These are phyloP conservation scores for Neurospora sp. DNA, from an alignment of 495 filamentous ascomycete species.

Conservation along the genomic window DNA sequence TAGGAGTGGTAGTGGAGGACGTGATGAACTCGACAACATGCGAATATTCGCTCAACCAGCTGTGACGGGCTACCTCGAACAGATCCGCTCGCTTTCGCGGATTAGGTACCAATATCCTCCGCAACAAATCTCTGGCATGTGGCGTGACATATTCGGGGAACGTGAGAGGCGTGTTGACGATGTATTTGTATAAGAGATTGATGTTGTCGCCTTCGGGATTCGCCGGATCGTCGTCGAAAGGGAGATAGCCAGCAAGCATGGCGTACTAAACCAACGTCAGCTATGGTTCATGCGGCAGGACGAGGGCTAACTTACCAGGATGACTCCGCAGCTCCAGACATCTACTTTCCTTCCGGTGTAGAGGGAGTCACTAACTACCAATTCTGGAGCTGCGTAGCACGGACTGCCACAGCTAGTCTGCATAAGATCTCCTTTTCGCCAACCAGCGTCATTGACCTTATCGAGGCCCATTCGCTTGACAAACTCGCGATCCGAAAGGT, in stretches of 20 bases:
- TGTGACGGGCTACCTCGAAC: conserved; percentile 95
- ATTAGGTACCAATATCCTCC: conserved; percentile 92
- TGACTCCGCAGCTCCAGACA: conserved; percentile 98
- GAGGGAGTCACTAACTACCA: conserved; percentile 93
- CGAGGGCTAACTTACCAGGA: conserved; percentile 61
- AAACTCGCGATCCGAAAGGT: conserved; percentile 72
- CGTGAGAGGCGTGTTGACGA: conserved; percentile 91
- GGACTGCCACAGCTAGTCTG: conserved; percentile 76
- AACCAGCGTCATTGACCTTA: conserved; percentile 44
- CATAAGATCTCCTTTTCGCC: conserved; percentile 64
- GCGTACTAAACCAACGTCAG: conserved; percentile 62
- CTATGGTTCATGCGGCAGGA: neutral
- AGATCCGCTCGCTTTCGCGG: conserved; percentile 90
- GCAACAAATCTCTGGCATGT: conserved; percentile 84
- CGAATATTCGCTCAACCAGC: conserved; percentile 94
- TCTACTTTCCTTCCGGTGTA: conserved; percentile 98
- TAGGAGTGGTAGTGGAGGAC: conserved; percentile 79
- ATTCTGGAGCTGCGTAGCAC: conserved; percentile 93
- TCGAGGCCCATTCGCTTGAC: conserved; percentile 72
- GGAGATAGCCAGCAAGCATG: conserved; percentile 97
- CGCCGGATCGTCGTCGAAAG: conserved; percentile 96
- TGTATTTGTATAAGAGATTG: conserved; percentile 98
- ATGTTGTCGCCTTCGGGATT: conserved; percentile 99
- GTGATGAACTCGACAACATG: conserved; percentile 95
- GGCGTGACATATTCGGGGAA: conserved; percentile 99